Evolutionary conservation across 2,329 filamentous ascomycete genomes (phyloP), one percentile per base, ranked within the genome.

Genomic region (Nemania sp.): DNA sequence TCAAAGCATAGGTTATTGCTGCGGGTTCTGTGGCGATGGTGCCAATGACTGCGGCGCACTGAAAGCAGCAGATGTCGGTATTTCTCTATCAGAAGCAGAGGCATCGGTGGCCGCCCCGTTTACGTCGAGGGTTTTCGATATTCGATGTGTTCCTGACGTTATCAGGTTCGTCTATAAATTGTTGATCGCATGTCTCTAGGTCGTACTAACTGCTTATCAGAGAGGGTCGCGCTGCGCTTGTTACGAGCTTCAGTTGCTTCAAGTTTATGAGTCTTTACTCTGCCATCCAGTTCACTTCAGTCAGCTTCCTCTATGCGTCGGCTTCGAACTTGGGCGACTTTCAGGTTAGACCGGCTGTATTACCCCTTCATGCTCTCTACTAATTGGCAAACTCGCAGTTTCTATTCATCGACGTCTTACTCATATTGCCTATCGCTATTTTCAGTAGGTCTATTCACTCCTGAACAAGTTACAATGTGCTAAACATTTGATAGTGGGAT

Each of bases 231-330:
- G 93, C 93, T 17, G 90, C 95, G 28, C 80, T 99, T 28, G 92
- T 97, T n/a, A 99, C 94, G 11, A 96, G 91, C 72, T 99, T 99
- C 76, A 95, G 90, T 75, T 99, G 94, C 76, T 99, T 99, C 81
- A 99, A 97, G 77, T 99, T 96, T 74, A 99, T 99, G 95, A 95
- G 90, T 65, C 75, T 99, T 61, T 99, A 99, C 77, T 97, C 92
- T 2, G 93, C 94, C n/a, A 99, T 99, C 61, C 94, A 99, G 72
- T 99, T 99, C 76, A 96, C 91, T 6, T 91, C 90, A 1, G 95
- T 99, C 67, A 96, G 89, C 79, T 97, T 99, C 69, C 80, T 99
- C 14, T 99, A 99, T 72, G 90, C 91, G 6, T 91, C 86, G 6
- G 95, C 89, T 9, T 96, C 90, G 7, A 99, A 99, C 68, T 78